Evolutionary conservation across 2,329 filamentous ascomycete species (phyloP).

Genomic region (Ophiostoma fasciatum): DNA sequence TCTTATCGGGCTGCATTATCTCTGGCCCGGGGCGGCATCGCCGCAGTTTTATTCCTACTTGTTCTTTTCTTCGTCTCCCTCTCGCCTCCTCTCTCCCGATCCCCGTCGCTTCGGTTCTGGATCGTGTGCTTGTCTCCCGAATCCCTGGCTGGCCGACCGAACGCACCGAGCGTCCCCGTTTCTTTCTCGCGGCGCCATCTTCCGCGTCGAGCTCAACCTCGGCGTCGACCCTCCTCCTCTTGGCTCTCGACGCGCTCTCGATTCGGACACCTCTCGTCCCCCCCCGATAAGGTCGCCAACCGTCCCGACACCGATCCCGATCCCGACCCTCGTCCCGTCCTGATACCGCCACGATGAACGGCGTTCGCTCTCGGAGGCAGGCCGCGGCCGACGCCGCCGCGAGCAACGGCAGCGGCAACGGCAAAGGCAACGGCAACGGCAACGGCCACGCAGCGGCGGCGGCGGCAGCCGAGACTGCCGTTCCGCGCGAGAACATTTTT

Average conservation of each 20-base stretch:
- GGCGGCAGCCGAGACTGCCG: conserved; percentile 18
- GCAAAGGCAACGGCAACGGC: conserved; percentile 31
- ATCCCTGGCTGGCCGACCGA: too few species aligned
- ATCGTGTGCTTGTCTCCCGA: too few species aligned
- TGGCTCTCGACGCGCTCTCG: too few species aligned
- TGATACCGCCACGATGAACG: conserved; percentile 12
- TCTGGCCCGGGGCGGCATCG: too few species aligned
- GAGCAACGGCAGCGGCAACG: conserved; percentile 2
- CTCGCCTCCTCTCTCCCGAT: neutral
- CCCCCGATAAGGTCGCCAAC: too few species aligned
- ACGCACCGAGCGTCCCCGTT: neutral
- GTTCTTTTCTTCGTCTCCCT: neutral
- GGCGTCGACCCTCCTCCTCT: neutral
- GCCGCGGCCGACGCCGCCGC: conserved; percentile 16
- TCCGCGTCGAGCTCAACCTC: neutral
- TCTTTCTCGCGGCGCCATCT: neutral
- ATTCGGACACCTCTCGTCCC: too few species aligned
- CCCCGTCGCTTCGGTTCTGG: neutral
- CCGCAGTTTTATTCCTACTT: conserved; percentile 1
- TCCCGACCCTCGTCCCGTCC: neutral
- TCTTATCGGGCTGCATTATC: conserved; percentile 5
- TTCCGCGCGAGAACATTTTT: conserved; percentile 57
- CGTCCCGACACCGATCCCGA: neutral
- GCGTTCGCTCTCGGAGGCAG: conserved; percentile 16
- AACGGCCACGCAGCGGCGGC: conserved; percentile 16